These are phyloP conservation scores for Mycena metata DNA, from an alignment of 768 basidiomycete species.

Conservation along the genomic window DNA sequence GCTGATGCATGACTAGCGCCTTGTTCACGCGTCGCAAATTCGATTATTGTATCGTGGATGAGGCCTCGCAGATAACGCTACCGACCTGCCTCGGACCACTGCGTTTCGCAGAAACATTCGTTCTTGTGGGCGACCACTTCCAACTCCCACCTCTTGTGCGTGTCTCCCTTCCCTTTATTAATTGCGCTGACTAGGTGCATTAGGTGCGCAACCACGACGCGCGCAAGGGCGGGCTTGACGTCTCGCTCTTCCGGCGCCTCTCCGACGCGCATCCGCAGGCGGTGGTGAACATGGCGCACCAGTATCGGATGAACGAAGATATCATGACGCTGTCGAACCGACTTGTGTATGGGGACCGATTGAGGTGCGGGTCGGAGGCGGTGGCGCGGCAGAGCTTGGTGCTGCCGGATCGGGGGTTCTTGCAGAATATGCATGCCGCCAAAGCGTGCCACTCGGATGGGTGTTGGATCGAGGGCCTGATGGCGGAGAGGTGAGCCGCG, in stretches of 20 bases:
- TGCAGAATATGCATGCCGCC: constrained; percentile 59
- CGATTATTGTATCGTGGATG: constrained; percentile 98
- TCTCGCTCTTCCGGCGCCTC: constrained; percentile 89
- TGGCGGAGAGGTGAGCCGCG: constrained; percentile 70
- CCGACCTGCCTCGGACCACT: constrained; percentile 96
- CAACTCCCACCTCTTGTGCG: constrained; percentile 94
- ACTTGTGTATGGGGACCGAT: constrained; percentile 84
- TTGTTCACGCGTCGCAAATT: constrained; percentile 88
- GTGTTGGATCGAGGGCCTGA: constrained; percentile 82
- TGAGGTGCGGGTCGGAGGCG: constrained; percentile 82
- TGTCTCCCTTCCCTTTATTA: neutral
- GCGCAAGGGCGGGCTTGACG: constrained; percentile 87
- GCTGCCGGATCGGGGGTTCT: constrained; percentile 62
- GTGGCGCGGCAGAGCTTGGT: constrained; percentile 73
- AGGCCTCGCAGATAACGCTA: constrained; percentile 97
- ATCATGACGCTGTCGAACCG: constrained; percentile 94
- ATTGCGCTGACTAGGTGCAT: neutral
- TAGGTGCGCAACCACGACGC: constrained; percentile 88
- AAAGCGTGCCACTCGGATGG: constrained; percentile 48
- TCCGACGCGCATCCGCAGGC: constrained; percentile 90
- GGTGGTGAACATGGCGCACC: constrained; percentile 86
- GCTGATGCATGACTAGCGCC: constrained; percentile 61
- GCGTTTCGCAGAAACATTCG: constrained; percentile 89
- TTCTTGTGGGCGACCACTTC: constrained; percentile 97
- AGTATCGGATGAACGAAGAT: constrained; percentile 97